Evolutionary conservation across 2,329 filamentous ascomycete species (phyloP).

Genomic region (Leptographium wingfieldii): DNA sequence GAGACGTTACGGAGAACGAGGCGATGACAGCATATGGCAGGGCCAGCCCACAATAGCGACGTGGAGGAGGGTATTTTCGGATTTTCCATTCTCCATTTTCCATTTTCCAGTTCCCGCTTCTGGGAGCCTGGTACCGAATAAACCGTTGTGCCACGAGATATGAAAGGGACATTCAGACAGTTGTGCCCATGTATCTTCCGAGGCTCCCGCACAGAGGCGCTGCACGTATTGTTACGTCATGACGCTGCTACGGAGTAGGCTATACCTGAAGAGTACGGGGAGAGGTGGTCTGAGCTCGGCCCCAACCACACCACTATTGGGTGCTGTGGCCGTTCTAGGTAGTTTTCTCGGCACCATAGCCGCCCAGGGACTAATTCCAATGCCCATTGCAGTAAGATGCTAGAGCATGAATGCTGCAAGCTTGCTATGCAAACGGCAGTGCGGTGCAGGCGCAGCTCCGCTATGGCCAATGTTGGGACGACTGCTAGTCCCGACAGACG

Average conservation of each 20-base stretch:
- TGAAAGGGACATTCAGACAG: not conserved
- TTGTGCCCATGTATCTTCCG: not conserved
- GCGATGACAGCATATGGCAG: too few relatives aligned
- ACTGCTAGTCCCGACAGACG: too few relatives aligned
- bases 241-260: not conserved
- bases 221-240: constrained; percentile 4
- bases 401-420: too few relatives aligned
- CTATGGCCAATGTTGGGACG: too few relatives aligned
- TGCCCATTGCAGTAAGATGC: not conserved
- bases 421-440: too few relatives aligned
- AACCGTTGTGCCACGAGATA: not conserved
- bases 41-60: not conserved
- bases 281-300: not conserved
- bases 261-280: not conserved
- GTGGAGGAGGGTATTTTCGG: not conserved
- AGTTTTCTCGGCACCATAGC: not conserved
- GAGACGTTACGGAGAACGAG: too few relatives aligned
- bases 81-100: not conserved
- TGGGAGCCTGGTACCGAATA: too few relatives aligned
- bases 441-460: too few relatives aligned
- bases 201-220: not conserved
- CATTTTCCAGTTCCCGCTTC: too few relatives aligned
- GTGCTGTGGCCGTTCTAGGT: not conserved
- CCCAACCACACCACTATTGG: not conserved
- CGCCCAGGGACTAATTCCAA: not conserved